Conservation (phyloP, 805 yeast genomes). For the Kazachstania africana region DNA sequence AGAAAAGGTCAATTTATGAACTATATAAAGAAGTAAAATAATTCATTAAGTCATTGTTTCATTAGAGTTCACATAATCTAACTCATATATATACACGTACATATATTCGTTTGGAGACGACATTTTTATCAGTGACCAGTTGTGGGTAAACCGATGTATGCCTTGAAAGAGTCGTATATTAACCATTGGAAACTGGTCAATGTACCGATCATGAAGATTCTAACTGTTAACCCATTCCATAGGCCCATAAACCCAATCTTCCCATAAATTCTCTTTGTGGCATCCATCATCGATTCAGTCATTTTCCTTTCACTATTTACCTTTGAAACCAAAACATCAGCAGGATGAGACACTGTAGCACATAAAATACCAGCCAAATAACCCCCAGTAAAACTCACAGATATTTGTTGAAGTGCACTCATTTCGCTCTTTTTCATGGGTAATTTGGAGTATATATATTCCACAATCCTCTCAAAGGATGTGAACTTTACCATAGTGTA, state of each 20-base stretch:
- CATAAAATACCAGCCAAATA: conserved; percentile 96
- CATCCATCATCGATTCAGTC: conserved; percentile 57
- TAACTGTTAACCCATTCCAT: conserved; percentile 90
- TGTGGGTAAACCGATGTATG: conserved; percentile 88
- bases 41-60: too few relatives aligned
- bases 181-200: conserved; percentile 96
- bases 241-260: conserved; percentile 82
- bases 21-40: too few relatives aligned
- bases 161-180: conserved; percentile 91
- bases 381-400: conserved; percentile 91
- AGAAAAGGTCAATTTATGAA: neutral
- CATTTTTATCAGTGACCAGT: conserved; percentile 40
- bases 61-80: too few relatives aligned
- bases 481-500: conserved; percentile 97
- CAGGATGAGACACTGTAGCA: conserved; percentile 94
- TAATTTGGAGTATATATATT: conserved; percentile 57
- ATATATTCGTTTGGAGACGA: too few relatives aligned
- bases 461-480: conserved; percentile 84
- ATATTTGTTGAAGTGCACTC: conserved; percentile 70
- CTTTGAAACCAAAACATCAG: conserved; percentile 97
- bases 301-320: conserved; percentile 56
- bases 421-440: conserved; percentile 67
- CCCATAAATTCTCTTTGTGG: conserved; percentile 58
- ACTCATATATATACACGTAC: too few relatives aligned
- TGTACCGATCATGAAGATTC: conserved; percentile 96